phyloP scores from a whole-genome alignment of 2,329 filamentous ascomycete species.

The Phyllosticta paracitricarpa region DNA sequence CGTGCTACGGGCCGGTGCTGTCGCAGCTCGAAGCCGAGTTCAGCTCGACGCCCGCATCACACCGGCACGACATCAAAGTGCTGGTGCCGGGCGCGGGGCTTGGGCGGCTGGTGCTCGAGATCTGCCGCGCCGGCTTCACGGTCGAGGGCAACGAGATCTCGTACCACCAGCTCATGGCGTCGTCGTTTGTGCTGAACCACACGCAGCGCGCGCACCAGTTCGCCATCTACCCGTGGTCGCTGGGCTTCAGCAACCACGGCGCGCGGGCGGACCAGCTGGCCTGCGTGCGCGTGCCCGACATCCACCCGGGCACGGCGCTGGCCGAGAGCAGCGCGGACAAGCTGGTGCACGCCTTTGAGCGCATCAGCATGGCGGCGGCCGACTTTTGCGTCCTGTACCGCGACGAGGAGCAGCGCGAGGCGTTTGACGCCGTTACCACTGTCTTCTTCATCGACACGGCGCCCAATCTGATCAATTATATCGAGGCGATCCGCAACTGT shows the following conservation, averaged over 20 bases:
- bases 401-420: constrained; percentile 47
- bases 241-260: constrained; percentile 78
- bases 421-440: constrained; percentile 74
- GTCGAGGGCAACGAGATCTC: constrained; percentile 90
- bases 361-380: constrained; percentile 87
- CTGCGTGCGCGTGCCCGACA: constrained; percentile 66
- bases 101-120: constrained; percentile 79
- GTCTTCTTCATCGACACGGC: constrained; percentile 98
- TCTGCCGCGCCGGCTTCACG: constrained; percentile 61
- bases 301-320: constrained; percentile 38
- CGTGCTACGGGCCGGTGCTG: constrained; percentile 67
- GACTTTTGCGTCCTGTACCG: constrained; percentile 87
- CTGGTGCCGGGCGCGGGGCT: constrained; percentile 86
- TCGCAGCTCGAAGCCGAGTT: constrained; percentile 48
- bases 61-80: constrained; percentile 42
- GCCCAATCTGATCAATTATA: constrained; percentile 81
- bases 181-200: constrained; percentile 63
- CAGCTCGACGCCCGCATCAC: constrained; percentile 13
- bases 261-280: constrained; percentile 65
- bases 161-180: constrained; percentile 90
- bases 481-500: constrained; percentile 72
- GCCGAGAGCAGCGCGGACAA: constrained; percentile 11
- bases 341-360: constrained; percentile 39
- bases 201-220: constrained; percentile 53
- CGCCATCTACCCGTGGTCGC: constrained; percentile 73